These are phyloP conservation scores for Pseudogymnoascus sp. DNA, from an alignment of 2,329 filamentous ascomycete species.

Conservation along the genomic window DNA sequence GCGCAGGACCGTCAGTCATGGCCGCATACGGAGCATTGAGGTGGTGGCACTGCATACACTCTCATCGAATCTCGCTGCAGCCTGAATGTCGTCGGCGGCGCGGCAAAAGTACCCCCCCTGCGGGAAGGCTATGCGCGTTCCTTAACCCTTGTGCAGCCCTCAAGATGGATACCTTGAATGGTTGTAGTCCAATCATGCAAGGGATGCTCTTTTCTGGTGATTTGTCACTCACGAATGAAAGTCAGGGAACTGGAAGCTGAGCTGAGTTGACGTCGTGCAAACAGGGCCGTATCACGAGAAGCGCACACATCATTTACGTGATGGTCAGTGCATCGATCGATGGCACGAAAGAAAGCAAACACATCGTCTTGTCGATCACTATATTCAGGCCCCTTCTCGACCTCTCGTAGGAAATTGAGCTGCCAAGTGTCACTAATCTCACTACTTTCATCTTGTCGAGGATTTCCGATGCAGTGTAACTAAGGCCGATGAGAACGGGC, in stretches of 20 bases:
- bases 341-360: neutral
- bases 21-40: neutral
- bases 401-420: neutral
- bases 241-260: neutral
- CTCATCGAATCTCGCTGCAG: neutral
- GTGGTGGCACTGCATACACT: neutral
- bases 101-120: constrained; percentile 4
- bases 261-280: neutral
- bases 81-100: constrained; percentile 7
- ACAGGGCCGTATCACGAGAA: neutral
- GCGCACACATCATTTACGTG: constrained; percentile 1
- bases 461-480: constrained; percentile 6
- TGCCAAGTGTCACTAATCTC: constrained; percentile 5
- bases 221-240: constrained; percentile 3
- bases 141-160: neutral
- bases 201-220: neutral
- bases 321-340: neutral
- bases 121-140: constrained; percentile 1
- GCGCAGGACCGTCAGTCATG: neutral
- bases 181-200: neutral
- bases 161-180: neutral
- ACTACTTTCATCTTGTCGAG: neutral
- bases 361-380: neutral
- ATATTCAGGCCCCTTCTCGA: neutral
- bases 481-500: neutral